phyloP scores from a whole-genome alignment of 73 alveolate genomes.

The Symbiodinium natans region DNA sequence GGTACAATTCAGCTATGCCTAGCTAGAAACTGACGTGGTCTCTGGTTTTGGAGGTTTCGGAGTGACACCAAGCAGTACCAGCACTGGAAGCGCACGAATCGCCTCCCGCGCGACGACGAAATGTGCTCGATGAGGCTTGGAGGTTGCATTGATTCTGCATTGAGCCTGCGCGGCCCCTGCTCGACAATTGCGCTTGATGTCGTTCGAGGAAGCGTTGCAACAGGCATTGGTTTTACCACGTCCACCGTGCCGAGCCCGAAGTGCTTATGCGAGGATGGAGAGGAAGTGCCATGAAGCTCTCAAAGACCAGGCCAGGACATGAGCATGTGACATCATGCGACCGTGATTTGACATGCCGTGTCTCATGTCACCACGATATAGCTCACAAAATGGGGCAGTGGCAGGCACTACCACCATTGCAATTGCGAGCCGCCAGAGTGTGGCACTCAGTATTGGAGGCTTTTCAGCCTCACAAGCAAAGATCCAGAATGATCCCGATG shows the following conservation, averaged over 20 bases:
- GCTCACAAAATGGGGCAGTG: no score
- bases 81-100: conserved; percentile 52
- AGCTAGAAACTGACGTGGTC: no score
- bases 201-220: background rate
- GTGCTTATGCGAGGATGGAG: conserved; percentile 63
- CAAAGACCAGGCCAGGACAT: conserved; percentile 58
- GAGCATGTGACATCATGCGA: no score
- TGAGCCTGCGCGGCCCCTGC: no score
- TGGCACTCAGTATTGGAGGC: background rate
- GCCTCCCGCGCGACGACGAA: conserved; percentile 61
- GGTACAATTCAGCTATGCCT: background rate
- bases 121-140: conserved; percentile 75
- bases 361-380: no score
- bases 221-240: conserved; percentile 87
- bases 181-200: background rate
- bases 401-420: conserved; percentile 81
- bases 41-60: conserved; percentile 37
- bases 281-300: conserved; percentile 9
- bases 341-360: no score
- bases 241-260: conserved; percentile 67
- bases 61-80: conserved; percentile 72
- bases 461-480: no score
- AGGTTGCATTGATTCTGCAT: background rate
- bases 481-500: no score
- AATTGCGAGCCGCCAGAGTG: conserved; percentile 75